Evolutionary conservation across 495 filamentous ascomycete species (phyloP), one percentile per base, ranked within the genome.

Genomic region (Aspergillus campestris): DNA sequence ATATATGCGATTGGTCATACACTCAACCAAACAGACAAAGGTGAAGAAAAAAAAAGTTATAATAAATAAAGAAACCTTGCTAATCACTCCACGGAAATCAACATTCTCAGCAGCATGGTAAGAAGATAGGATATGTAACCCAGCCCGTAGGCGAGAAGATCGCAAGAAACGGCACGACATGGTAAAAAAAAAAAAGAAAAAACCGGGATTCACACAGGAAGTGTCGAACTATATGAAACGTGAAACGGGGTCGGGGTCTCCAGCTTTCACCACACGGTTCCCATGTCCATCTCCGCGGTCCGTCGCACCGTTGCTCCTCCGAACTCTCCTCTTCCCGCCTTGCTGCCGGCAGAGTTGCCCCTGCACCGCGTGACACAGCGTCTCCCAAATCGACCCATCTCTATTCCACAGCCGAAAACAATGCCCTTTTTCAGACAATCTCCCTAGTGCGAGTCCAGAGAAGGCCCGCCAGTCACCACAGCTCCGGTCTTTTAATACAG

Each of bases 401-500:
- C 67, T 69, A 71, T 69, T 67, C 61, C 64, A 69, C 54, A 56
- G 44, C 65, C 66, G 67, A 69, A 66, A 71, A 51, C 55, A 66
- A 60, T 51, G 67, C 67, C 65, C 65, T 66, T 67, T 69, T 69
- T 66, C 64, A 67, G 65, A 64, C 60, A 59, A 66, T 69, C 58
- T 66, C 60, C 61, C 54, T 65, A 67, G 64, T 65, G 65, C 64
- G 61, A 64, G 65, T 71, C 18, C 64, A 66, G 65, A 71, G 59
- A 68, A 64, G 57, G 59, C 59, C 60, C 61, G 61, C 61, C 49
- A 64, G 66, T 58, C 66, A 69, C 65, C 60, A 57, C 50, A 61
- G 60, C 60, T 59, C 59, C 60, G 59, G 60, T 65, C 61, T 71
- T 72, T 72, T 72, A 56, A 69, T 72, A 72, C 64, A 68, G 65